These are phyloP conservation scores for Ophiostoma australiae DNA, from an alignment of 2,329 filamentous ascomycete genomes.

Conservation along the genomic window DNA sequence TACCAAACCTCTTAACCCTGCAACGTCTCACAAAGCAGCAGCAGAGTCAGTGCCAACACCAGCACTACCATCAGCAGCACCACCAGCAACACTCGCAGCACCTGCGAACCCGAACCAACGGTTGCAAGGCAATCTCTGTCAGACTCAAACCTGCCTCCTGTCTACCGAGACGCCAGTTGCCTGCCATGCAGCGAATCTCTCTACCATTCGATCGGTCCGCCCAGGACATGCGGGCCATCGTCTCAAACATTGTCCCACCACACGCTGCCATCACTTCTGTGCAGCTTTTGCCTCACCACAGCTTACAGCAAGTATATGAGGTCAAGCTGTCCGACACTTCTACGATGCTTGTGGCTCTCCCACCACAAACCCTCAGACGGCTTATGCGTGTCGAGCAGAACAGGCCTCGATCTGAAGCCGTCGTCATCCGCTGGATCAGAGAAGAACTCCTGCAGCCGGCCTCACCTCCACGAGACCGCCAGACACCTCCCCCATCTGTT, in stretches of 20 bases:
- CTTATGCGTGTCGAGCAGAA: conserved; percentile 46
- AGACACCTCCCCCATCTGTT: background rate
- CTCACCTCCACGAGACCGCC: background rate
- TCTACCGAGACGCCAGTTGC: conserved; percentile 16
- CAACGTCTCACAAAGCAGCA: conserved; percentile 25
- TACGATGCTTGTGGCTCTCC: conserved; percentile 40
- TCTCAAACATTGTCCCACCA: conserved; percentile 33
- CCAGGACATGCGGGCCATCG: conserved; percentile 36
- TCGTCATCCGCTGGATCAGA: conserved; percentile 44
- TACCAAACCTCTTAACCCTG: conserved; percentile 19
- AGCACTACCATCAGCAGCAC: background rate
- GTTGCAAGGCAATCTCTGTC: conserved; percentile 24
- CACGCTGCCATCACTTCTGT: conserved; percentile 35
- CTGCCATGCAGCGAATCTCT: conserved; percentile 36
- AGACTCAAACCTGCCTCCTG: conserved; percentile 19
- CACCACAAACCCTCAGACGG: conserved; percentile 41
- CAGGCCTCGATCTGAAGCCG: conserved; percentile 43
- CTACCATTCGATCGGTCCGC: conserved; percentile 27
- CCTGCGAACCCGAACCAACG: conserved; percentile 21
- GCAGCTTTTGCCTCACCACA: conserved; percentile 32
- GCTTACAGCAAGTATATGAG: conserved; percentile 42
- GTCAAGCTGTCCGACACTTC: conserved; percentile 41
- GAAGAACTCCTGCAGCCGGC: conserved; percentile 12
- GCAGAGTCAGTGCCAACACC: background rate
- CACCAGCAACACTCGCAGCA: background rate